These are phyloP conservation scores for Fusarium albidum DNA, from an alignment of 2,329 filamentous ascomycete genomes.

Conservation along the genomic window DNA sequence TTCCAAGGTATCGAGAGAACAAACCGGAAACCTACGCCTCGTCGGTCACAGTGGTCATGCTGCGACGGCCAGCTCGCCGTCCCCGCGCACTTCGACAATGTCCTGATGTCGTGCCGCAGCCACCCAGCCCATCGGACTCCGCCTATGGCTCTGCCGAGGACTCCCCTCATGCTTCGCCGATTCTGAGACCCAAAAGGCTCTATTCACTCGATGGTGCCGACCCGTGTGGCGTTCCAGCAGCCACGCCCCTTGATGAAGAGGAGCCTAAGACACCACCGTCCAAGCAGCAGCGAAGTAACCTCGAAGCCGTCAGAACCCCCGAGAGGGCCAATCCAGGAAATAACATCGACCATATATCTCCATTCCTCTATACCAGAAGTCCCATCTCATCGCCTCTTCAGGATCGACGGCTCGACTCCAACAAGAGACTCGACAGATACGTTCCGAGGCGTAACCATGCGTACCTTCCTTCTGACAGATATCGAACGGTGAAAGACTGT, in stretches of 20 bases:
- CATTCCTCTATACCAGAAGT: constrained; percentile 20
- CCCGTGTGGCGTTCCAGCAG: constrained; percentile 7
- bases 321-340: neutral
- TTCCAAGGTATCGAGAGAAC: neutral
- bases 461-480: constrained; percentile 52
- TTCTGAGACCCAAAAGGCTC: constrained; percentile 6
- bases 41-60: constrained; percentile 11
- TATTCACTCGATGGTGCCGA: constrained; percentile 31
- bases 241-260: constrained; percentile 2
- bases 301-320: constrained; percentile 3
- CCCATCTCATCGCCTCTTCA: constrained; percentile 1
- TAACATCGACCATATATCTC: constrained; percentile 17
- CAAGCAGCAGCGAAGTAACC: neutral
- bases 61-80: constrained; percentile 21
- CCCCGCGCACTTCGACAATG: constrained; percentile 12
- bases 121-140: constrained; percentile 39
- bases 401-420: constrained; percentile 13
- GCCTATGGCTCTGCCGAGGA: constrained; percentile 42
- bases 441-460: constrained; percentile 53
- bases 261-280: neutral
- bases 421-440: constrained; percentile 56
- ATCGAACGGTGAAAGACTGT: constrained; percentile 53
- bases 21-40: neutral
- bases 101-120: constrained; percentile 1
- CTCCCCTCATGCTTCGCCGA: constrained; percentile 10